Conservation (phyloP, 495 filamentous ascomycete species). For the Neurospora tetraspora region DNA sequence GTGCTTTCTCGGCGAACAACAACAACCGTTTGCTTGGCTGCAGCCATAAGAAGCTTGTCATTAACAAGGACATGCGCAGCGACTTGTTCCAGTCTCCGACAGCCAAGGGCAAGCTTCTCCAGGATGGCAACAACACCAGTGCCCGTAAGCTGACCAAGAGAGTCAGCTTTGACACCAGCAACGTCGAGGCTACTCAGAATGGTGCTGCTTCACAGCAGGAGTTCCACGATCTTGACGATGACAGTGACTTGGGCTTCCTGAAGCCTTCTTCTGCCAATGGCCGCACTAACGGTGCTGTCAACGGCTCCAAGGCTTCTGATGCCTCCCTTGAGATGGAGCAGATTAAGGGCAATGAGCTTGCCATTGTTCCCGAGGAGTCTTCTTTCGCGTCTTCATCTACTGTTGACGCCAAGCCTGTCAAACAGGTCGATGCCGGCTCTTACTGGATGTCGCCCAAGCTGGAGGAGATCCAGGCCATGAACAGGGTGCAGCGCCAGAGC, state of each 20-base stretch:
- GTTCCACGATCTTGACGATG: constrained; percentile 49
- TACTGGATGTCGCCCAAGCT: constrained; percentile 78
- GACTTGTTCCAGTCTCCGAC: constrained; percentile 57
- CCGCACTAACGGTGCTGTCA: constrained; percentile 18
- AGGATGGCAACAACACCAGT: constrained; percentile 30
- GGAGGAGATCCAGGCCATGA: constrained; percentile 65
- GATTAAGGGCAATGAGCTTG: constrained; percentile 64
- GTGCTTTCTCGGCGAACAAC: constrained; percentile 67
- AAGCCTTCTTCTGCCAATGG: constrained; percentile 45
- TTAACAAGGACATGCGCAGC: constrained; percentile 73
- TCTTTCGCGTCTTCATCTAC: constrained; percentile 23
- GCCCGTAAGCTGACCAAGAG: constrained; percentile 64
- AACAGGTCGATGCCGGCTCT: constrained; percentile 52
- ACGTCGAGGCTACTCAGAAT: constrained; percentile 30
- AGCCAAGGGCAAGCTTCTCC: constrained; percentile 30
- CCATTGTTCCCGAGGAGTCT: constrained; percentile 66
- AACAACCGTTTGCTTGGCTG: constrained; percentile 47
- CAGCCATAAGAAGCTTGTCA: constrained; percentile 79
- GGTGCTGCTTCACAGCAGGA: constrained; percentile 4
- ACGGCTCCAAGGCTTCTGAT: constrained; percentile 33
- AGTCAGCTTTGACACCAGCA: constrained; percentile 76
- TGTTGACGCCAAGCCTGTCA: constrained; percentile 7
- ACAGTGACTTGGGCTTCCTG: constrained; percentile 48
- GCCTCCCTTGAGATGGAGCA: constrained; percentile 59
- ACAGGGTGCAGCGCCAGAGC: constrained; percentile 57